Evolutionary conservation across 1,284 basidiomycete genomes (phyloP), one percentile per base, ranked within the genome.

Genomic region (Heterobasidion irregulare): DNA sequence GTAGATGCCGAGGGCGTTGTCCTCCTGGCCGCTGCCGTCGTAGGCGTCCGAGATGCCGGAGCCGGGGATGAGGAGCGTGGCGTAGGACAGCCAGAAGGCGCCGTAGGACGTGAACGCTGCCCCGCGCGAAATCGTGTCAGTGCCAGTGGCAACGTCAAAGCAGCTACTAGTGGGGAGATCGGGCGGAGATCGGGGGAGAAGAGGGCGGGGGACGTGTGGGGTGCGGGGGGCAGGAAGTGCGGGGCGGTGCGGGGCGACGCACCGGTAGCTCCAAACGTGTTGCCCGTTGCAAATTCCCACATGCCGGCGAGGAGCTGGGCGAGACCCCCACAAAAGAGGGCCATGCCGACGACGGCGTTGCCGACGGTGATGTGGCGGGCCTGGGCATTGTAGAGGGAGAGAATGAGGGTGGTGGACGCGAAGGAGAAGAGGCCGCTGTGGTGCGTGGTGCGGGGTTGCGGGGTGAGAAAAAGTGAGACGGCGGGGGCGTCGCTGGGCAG

Each of bases 271-370:
- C 80, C 84, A 56, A 88, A 87, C 0, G 72, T 72, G 61, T 89
- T 87, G 9, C 89, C 89, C 46, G 79, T 75, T 1, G 88, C 86
- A 68, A 92, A 93, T 68, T 86, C 84, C 85, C 86, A 89, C 84
- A 88, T 86, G 46, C 86, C 85, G 8, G 85, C 85, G 32, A 85
- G 64, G 61, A 89, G 73, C 66, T 89, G 95, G 8, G 80, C 82
- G 19, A 95, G 79, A 58, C 95, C 95, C 56, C 94, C 94, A 59
- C 80, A 82, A 67, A 81, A 88, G 58, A 90, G 68, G 7, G 90
- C 89, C 82, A 94, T 89, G 59, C 90, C 92, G 56, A 94, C 78
- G 59, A 95, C 82, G 54, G 88, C 82, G 64, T 94, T 94, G 35
- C 85, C 78, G 2, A 67, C 67, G 19, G 64, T 62, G 55, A 89